phyloP scores from a whole-genome alignment of 2,329 filamentous ascomycete species.

The Drechslera avenae region DNA sequence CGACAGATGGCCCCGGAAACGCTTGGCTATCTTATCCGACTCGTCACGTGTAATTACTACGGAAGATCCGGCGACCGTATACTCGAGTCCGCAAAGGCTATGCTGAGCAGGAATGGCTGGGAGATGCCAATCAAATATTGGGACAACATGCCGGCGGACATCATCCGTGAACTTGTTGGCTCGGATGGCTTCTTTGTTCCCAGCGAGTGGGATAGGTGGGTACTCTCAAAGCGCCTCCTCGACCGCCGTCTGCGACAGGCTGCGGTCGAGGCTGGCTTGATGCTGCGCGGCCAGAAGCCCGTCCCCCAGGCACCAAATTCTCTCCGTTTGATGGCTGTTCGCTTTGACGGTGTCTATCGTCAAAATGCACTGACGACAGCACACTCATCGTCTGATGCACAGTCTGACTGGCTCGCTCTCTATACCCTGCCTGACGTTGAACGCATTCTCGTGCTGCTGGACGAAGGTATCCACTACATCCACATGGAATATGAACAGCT shows the following conservation, averaged over 20 bases:
- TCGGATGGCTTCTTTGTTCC: constrained; percentile 64
- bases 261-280: constrained; percentile 55
- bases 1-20: constrained; percentile 59
- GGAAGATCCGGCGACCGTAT: constrained; percentile 61
- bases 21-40: constrained; percentile 56
- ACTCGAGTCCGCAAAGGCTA: constrained; percentile 62
- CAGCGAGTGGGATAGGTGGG: constrained; percentile 64
- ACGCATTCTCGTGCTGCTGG: constrained; percentile 60
- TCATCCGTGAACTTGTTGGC: constrained; percentile 63
- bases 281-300: constrained; percentile 51
- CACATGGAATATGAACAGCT: constrained; percentile 65
- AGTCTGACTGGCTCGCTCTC: constrained; percentile 56
- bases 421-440: constrained; percentile 62
- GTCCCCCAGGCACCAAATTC: constrained; percentile 55
- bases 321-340: constrained; percentile 56
- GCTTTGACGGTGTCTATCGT: constrained; percentile 60
- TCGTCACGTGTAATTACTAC: constrained; percentile 63
- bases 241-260: constrained; percentile 56
- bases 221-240: constrained; percentile 59
- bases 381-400: constrained; percentile 49
- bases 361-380: constrained; percentile 49
- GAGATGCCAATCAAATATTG: constrained; percentile 60
- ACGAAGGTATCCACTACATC: constrained; percentile 65
- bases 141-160: constrained; percentile 63
- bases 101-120: constrained; percentile 63